Evolutionary conservation across 2,329 filamentous ascomycete species (phyloP), one percentile per base, ranked within the genome.

Genomic region (Pseudogymnoascus sp.): DNA sequence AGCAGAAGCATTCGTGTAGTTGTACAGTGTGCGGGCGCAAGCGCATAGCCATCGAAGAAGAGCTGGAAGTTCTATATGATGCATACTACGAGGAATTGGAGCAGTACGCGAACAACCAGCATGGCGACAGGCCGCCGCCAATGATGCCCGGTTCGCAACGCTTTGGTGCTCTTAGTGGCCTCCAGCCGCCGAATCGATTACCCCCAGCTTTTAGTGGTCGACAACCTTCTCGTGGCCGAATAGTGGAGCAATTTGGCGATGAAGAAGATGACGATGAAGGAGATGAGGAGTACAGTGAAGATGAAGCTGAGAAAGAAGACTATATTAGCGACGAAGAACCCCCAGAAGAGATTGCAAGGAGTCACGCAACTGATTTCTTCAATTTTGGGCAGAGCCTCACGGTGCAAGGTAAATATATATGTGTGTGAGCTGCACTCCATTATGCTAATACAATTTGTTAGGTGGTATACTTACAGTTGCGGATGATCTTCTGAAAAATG

Each of bases 1-100:
- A 99, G 76, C 94, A 99, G 75, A 97, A 97, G 76, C 92, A 97
- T 74, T 97, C 93, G 2, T 99, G 94, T 80, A 97, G 92, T 74
- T 99, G 94, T 76, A 95, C 92, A 4, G 93, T 99, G 41, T 99
- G 94, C 75, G 94, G 94, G 61, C 85, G 94, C 67, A 99, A 99
- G 79, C 86, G 94, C 61, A 96, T 90, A 10, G 94, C 94, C 39
- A 99, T 99, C 68, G 94, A 99, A 76, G 94, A 99, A 77, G 94
- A 99, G 76, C 81, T 99, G 10, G 94, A 99, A 73, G 92, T 96
- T 15, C 83, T 99, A 10, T 99, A 99, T 76, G 94, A 99, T 78
- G 93, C 93, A 66, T 99, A 99, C 77, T 99, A 99, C 74, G 88
- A 96, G 73, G 94, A 99, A 77, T 84, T 99, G 65, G 94, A 97